Percentiles rank a stretch among this genome's conserved stretches.
phyloP scores from a whole-genome alignment of 192 early-diverging fungal species.

The Coemansia sp. region DNA sequence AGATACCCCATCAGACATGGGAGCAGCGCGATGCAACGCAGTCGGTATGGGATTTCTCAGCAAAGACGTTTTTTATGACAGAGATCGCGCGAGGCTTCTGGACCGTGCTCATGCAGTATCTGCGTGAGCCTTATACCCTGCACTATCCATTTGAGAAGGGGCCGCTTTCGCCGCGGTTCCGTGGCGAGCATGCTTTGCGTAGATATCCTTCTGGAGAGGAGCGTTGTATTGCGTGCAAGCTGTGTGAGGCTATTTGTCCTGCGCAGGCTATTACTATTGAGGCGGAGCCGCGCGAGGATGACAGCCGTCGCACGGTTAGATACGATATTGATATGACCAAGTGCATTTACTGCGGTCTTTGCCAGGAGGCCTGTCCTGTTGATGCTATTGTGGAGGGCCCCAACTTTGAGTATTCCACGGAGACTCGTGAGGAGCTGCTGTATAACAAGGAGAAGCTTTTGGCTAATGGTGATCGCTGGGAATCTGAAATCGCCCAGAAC shows the following conservation, averaged over 20 bases:
- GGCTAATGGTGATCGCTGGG: constrained; percentile 98
- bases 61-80: constrained; percentile 83
- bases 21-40: constrained; percentile 45
- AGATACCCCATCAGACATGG: constrained; percentile 49
- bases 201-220: constrained; percentile 96
- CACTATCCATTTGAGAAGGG: constrained; percentile 97
- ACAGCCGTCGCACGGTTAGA: constrained; percentile 87
- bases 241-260: constrained; percentile 97
- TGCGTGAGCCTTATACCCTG: constrained; percentile 94
- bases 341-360: constrained; percentile 96
- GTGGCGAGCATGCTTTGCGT: constrained; percentile 94
- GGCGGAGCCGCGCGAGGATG: constrained; percentile 93
- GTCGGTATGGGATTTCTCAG: constrained; percentile 58
- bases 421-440: constrained; percentile 95
- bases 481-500: constrained; percentile 85
- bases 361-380: constrained; percentile 94
- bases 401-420: constrained; percentile 95
- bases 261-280: constrained; percentile 99
- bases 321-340: constrained; percentile 99
- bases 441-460: constrained; percentile 98
- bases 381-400: constrained; percentile 98
- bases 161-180: constrained; percentile 85
- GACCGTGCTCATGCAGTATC: constrained; percentile 87
- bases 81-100: constrained; percentile 90
- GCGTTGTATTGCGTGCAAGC: constrained; percentile 97